Evolutionary conservation across 2,329 filamentous ascomycete genomes (phyloP), one percentile per base, ranked within the genome.

Genomic region (Sporothrix luriei): DNA sequence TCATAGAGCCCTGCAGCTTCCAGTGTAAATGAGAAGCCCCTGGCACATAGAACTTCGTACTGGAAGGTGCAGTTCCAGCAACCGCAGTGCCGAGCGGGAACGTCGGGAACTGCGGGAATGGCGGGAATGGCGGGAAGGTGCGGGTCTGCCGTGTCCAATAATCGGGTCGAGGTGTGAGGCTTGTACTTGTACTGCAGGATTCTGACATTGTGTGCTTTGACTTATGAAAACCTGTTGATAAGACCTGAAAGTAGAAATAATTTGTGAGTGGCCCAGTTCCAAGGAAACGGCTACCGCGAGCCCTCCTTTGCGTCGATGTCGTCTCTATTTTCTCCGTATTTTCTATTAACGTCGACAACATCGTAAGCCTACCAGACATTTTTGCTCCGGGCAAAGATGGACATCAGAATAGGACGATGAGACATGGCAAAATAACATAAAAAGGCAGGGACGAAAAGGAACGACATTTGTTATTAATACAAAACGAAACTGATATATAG

Each of bases 51-150:
- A 7, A 0, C 38, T 21, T 5, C 26, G 4, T 10, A 62, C 10
- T 33, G 38, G 33, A 33, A 33, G 5, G 21, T 46, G 11, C 21
- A 16, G n/a, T 62, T 21, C 21, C 57, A 46, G 13, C 57, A 11
- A 11, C 38, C n/a, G 24, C 57, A 61, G 24, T 62, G 38, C 57
- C 57, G 57, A 11, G 38, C 38, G 38, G 57, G 57, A 62, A 46
- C n/a, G 4, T 13, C 40, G 40, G 40, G n/a, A 40, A 40, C 38
- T 4, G 10, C 38, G 38, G 38, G 38, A 40, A 40, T 4, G 38
- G 38, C 38, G 5, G 38, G 33, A 33, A 33, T 33, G 33, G 33
- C 55, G 55, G 55, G n/a, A 61, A 13, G 33, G 5, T 11, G 55
- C n/a, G 43, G 38, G 26, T 62, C 57, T 46, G 57, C 57, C 57